A percentile compares a stretch with the other conserved stretches of the same genome.
These are phyloP conservation scores for Polyporus tsugae DNA, from an alignment of 1,284 basidiomycete species.

Conservation along the genomic window DNA sequence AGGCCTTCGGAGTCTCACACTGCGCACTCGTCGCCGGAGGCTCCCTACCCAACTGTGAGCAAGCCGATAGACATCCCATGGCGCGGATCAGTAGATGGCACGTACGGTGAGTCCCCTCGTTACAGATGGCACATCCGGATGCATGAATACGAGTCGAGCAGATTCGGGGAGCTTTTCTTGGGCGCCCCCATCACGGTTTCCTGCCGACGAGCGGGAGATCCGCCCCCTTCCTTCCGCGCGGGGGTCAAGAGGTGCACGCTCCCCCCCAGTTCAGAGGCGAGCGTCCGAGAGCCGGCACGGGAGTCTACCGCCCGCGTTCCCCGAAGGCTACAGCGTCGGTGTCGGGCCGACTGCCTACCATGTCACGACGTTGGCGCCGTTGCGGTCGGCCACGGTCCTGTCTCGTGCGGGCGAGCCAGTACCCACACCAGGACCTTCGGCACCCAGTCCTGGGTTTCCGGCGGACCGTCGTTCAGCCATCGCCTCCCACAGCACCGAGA, in stretches of 20 bases:
- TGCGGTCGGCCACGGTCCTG: slow-evolving; percentile 24
- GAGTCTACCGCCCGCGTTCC: slow-evolving; percentile 20
- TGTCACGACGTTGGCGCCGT: slow-evolving; percentile 29
- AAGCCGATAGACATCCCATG: slow-evolving; percentile 13
- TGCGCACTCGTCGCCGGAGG: slow-evolving; percentile 10
- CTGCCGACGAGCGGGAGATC: slow-evolving; percentile 15
- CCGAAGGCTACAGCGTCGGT: slow-evolving; percentile 26
- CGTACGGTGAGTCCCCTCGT: slow-evolving; percentile 22
- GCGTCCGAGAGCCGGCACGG: slow-evolving; percentile 21
- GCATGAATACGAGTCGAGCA: slow-evolving; percentile 17
- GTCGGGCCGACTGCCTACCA: slow-evolving; percentile 32
- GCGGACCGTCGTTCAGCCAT: slow-evolving; percentile 10
- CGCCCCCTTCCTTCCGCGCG: slow-evolving; percentile 16
- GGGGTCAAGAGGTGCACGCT: slow-evolving; percentile 14
- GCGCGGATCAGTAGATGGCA: slow-evolving; percentile 10
- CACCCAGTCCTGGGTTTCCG: slow-evolving; percentile 4
- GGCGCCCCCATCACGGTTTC: slow-evolving; percentile 18
- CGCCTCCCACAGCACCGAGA: not conserved
- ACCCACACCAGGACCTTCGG: slow-evolving; percentile 7
- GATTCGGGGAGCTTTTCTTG: slow-evolving; percentile 21
- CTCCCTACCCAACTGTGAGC: not conserved
- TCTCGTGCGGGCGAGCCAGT: slow-evolving; percentile 16
- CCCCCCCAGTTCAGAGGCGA: slow-evolving; percentile 12
- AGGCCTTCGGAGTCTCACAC: slow-evolving; percentile 11
- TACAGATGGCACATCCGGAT: not conserved